Conservation (phyloP, 768 basidiomycete species). For the Ramaria rubella region DNA sequence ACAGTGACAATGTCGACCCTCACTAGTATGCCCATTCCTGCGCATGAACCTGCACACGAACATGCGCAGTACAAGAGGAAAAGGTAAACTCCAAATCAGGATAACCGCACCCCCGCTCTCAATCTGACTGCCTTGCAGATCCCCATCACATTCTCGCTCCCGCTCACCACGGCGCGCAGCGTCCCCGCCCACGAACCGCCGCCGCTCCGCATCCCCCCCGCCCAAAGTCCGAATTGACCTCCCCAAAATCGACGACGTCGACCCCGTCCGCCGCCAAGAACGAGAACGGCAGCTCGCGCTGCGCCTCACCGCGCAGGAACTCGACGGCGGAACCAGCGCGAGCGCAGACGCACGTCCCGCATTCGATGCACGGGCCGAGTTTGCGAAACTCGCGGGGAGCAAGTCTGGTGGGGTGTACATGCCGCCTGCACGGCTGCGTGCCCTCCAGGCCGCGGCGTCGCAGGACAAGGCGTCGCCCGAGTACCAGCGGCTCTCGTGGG, state of each 20-base stretch:
- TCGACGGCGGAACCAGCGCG: constrained; percentile 22
- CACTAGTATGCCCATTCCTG: constrained; percentile 4
- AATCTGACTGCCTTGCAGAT: not conserved
- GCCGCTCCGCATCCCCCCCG: constrained; percentile 26
- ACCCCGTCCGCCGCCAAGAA: constrained; percentile 68
- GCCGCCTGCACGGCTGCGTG: constrained; percentile 88
- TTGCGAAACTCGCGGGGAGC: constrained; percentile 70
- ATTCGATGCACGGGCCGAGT: constrained; percentile 77
- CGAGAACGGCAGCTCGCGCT: constrained; percentile 76
- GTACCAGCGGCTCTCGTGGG: constrained; percentile 96
- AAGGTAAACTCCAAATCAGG: not conserved
- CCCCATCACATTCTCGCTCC: constrained; percentile 18
- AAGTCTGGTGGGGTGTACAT: constrained; percentile 94
- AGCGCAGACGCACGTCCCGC: constrained; percentile 31
- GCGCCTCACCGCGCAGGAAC: constrained; percentile 59
- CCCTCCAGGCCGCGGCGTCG: constrained; percentile 65
- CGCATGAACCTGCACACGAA: constrained; percentile 4
- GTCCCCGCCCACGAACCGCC: constrained; percentile 27
- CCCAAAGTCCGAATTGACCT: constrained; percentile 29
- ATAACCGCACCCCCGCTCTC: not conserved
- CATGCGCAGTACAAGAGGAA: constrained; percentile 6
- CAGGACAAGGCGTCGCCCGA: constrained; percentile 79
- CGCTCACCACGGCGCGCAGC: constrained; percentile 22
- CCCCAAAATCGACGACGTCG: constrained; percentile 60
- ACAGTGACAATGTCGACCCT: constrained; percentile 8